phyloP scores from a whole-genome alignment of 305 asterid genomes.

The Coffea humblotiana region DNA sequence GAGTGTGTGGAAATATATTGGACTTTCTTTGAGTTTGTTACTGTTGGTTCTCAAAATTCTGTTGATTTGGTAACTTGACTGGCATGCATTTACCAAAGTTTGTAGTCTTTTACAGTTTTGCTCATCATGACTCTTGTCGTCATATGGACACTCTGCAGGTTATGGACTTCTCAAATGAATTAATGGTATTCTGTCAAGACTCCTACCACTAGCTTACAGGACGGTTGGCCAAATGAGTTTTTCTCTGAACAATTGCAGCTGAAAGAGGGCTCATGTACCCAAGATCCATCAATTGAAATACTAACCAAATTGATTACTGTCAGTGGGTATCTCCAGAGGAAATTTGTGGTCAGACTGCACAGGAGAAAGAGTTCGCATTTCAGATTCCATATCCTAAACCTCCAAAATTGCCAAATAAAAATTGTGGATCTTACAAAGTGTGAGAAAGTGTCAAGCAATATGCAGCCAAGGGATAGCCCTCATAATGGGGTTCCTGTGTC shows the following conservation, averaged over 20 bases:
- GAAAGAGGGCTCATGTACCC: constrained; percentile 25
- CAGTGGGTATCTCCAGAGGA: constrained; percentile 14
- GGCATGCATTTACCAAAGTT: neutral
- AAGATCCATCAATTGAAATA: constrained; percentile 27
- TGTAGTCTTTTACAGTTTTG: neutral
- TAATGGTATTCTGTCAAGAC: constrained; percentile 12
- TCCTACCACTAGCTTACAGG: constrained; percentile 35
- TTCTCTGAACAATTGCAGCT: constrained; percentile 27
- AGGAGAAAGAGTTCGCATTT: constrained; percentile 18
- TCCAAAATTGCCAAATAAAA: constrained; percentile 11
- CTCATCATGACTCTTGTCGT: neutral
- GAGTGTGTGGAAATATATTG: too few relatives aligned
- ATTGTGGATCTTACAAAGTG: constrained; percentile 17
- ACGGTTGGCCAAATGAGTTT: constrained; percentile 30
- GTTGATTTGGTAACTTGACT: neutral
- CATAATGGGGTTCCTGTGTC: constrained; percentile 23
- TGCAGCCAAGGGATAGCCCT: constrained; percentile 35
- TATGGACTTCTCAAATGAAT: constrained; percentile 18
- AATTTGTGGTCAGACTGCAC: constrained; percentile 31
- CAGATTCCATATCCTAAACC: constrained; percentile 19
- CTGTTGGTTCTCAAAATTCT: neutral
- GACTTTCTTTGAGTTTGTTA: neutral
- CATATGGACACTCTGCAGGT: constrained; percentile 16
- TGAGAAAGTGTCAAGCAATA: constrained; percentile 26
- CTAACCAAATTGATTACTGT: constrained; percentile 14